These are phyloP conservation scores for Tetrahymena malaccensis DNA, from an alignment of 73 alveolate genomes.

Conservation along the genomic window DNA sequence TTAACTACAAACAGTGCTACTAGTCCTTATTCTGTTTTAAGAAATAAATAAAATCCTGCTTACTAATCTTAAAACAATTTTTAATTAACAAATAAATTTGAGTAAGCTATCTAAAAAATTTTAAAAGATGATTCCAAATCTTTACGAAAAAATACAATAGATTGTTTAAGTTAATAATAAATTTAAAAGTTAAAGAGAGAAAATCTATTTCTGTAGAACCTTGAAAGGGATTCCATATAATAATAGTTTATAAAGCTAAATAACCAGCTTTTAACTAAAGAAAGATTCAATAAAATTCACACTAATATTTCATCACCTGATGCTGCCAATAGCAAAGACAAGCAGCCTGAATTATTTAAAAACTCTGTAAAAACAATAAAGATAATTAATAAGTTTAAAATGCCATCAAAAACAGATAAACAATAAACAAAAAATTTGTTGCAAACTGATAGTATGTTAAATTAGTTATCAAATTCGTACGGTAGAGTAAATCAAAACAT, in stretches of 20 bases:
- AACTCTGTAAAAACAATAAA: background rate
- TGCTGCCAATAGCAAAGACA: background rate
- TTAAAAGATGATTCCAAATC: background rate
- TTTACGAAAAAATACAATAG: background rate
- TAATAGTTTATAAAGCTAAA: background rate
- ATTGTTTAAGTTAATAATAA: background rate
- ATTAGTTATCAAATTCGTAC: background rate
- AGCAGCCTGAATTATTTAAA: background rate
- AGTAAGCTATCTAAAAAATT: background rate
- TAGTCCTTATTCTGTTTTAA: background rate
- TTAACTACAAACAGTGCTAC: background rate
- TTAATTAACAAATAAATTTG: background rate
- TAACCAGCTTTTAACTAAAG: background rate
- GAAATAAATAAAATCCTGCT: background rate
- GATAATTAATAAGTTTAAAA: background rate
- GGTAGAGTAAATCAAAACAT: background rate
- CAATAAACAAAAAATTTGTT: background rate
- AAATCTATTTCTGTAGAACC: background rate
- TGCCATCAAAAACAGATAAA: background rate
- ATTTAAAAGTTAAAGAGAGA: background rate
- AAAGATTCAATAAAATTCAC: background rate
- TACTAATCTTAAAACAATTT: background rate
- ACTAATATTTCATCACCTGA: background rate
- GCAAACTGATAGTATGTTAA: background rate
- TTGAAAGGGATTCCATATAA: background rate